phyloP scores from a whole-genome alignment of 225 moss, liverwort and hornwort species.

The Physcomitrellopsis africana region DNA sequence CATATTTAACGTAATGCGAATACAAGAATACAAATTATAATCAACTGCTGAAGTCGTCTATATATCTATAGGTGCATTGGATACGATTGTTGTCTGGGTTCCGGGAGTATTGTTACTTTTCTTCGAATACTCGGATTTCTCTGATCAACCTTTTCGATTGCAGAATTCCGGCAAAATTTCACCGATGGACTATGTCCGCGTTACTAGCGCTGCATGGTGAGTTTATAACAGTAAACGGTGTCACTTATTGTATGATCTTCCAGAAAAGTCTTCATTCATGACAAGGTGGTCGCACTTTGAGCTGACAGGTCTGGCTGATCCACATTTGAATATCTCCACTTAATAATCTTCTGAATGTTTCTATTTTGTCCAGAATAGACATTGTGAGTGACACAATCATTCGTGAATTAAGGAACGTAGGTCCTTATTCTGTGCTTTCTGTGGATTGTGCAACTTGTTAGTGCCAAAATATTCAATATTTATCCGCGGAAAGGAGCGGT shows the following conservation, averaged over 20 bases:
- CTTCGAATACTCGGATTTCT: constrained; percentile 10
- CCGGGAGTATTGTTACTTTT: not conserved
- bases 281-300: not conserved
- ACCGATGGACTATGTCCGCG: constrained; percentile 76
- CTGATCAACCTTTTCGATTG: constrained; percentile 21
- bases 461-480: constrained; percentile 98
- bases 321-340: not conserved
- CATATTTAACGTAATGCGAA: not conserved
- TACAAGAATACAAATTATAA: not conserved
- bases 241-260: not conserved
- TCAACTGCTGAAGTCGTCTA: not conserved
- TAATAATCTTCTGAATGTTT: not conserved
- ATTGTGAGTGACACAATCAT: not conserved
- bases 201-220: constrained; percentile 95
- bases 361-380: not conserved
- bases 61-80: constrained; percentile 6
- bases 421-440: not conserved
- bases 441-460: constrained; percentile 40
- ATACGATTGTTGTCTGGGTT: not conserved
- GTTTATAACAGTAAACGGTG: constrained; percentile 19
- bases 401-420: not conserved
- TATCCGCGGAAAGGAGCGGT: constrained; percentile 95
- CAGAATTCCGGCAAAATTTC: constrained; percentile 97
- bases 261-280: not conserved
- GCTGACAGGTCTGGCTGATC: not conserved